A percentile compares a stretch with the other conserved stretches of the same genome.
These are phyloP conservation scores for Euclidium syriacum DNA, from an alignment of 345 rosid species.

Conservation along the genomic window DNA sequence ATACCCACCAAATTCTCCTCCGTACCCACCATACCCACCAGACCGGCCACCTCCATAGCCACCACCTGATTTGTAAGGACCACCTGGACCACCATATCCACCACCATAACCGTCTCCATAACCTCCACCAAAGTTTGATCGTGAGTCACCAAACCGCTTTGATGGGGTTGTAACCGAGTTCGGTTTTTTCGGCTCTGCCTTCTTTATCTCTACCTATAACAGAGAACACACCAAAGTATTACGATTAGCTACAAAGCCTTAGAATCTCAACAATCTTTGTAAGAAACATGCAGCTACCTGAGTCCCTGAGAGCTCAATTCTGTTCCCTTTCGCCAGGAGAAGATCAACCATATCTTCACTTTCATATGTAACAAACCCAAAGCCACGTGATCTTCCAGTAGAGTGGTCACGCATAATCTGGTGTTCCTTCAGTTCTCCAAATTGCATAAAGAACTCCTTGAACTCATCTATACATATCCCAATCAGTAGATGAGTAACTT, in stretches of 20 bases:
- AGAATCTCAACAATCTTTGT: not conserved
- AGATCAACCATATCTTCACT: constrained; percentile 67
- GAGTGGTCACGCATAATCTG: constrained; percentile 69
- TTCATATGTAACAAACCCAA: constrained; percentile 69
- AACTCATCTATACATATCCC: constrained; percentile 51
- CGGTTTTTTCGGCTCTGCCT: constrained; percentile 96
- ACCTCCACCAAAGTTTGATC: constrained; percentile 54
- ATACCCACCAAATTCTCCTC: constrained; percentile 61
- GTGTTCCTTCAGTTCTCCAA: constrained; percentile 69
- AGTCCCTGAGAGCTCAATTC: constrained; percentile 56
- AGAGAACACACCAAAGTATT: not conserved
- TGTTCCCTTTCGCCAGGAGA: constrained; percentile 61
- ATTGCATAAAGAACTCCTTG: constrained; percentile 64
- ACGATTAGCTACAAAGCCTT: not conserved
- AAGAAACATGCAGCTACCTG: constrained; percentile 38
- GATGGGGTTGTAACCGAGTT: constrained; percentile 63
- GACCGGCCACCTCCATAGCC: constrained; percentile 55
- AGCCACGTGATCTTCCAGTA: constrained; percentile 78
- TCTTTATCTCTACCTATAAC: constrained; percentile 90
- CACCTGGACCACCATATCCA: constrained; percentile 45
- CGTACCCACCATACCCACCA: constrained; percentile 64
- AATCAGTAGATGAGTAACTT: constrained; percentile 13
- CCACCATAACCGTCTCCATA: constrained; percentile 57
- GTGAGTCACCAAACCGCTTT: constrained; percentile 53
- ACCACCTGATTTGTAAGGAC: constrained; percentile 57